Base-by-base conservation (phyloP, 164 flowering plant genomes). In the Magnolia changhungtana region DNA sequence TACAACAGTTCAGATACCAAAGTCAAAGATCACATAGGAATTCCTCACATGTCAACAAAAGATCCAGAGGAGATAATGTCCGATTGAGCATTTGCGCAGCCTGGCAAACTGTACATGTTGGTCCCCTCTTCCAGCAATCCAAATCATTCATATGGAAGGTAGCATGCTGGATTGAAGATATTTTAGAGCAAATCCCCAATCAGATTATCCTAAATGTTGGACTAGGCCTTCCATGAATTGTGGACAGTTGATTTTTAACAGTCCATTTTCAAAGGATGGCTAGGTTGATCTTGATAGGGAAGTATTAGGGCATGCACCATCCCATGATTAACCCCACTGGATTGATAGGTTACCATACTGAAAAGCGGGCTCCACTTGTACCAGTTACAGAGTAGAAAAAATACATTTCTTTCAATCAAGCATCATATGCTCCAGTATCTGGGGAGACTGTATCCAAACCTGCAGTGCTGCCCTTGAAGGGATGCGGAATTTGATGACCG, bases 401-500 rank as follows among this genome's bases (percentile, higher is more conserved):
- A 55, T 3, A 2, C 3, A 3, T 1, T 55, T 16, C 61, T 11
- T 55, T 55, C 3, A 9, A 11, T 55, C 18, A 55, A 11, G 18
- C 13, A 55, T 55, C 13, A 55, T 55, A 55, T 16, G 18, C 18
- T 16, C 61, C 7, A 37, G 45, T 37, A 37, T 37, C 45, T 37
- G 21, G 76, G 78, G 50, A 58, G 61, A 70, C 50, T 70, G 72
- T 23, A 70, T 20, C 5, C 76, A 63, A 74, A 95, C 98, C 98
- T 92, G 97, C 63, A 88, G 81, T 20, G 89, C 90, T 64, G 97
- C 81, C 80, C 88, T 90, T 3, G 97, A 89, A 11, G 99, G 99
- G 72, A 90, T 78, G 13, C 99, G 92, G 89, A 87, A 96, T 55
- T 84, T 92, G 70, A 96, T 81, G 18, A 92, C 82, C 8, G 99